Evolutionary conservation across 1,284 basidiomycete genomes (phyloP), one percentile per base, ranked within the genome.

Genomic region (Sporisorium graminicola): DNA sequence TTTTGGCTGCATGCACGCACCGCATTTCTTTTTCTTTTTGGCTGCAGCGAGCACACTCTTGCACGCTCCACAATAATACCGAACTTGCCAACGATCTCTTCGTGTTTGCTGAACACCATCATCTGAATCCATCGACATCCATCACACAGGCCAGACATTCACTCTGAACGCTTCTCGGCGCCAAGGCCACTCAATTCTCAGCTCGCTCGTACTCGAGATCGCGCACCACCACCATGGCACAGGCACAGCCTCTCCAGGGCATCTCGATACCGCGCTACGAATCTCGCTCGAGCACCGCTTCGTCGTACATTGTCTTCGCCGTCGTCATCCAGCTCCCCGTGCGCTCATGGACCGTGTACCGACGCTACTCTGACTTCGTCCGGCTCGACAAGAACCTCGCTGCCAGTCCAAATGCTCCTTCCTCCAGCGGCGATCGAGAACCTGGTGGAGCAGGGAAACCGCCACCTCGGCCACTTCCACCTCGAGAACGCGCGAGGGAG

Each of bases 351-450:
- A 90, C 92, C 49, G 93, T 97, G 88, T 93, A 92, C 90, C 89
- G 92, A 66, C 92, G 95, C 60, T 98, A 97, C 87, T 95, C 93
- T 46, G 94, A 97, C 86, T 98, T 98, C 87, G 90, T 90, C 78
- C 91, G 93, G 73, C 90, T 98, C 24, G 90, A 97, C 86, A 89
- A 89, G 40, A 92, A 94, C 81, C 90, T 98, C 76, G 89, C 89
- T 24, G 91, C 92, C 80, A 89, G 90, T 10, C 43, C 90, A 13
- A 90, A 91, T n/a, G 29, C 51, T 29, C 55, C 65, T 4, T 24
- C 66, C 4, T 57, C 62, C 0, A 20, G 50, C 16, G 40, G 64
- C 40, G 43, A 29, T 9, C 65, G 66, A 2, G 73, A 75, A 24
- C 73, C 66, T 18, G 64, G 73, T 8, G 70, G 68, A 35, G 68